phyloP scores from a whole-genome alignment of 1,139 yeast species.

The Kluyveromyces sp. region DNA sequence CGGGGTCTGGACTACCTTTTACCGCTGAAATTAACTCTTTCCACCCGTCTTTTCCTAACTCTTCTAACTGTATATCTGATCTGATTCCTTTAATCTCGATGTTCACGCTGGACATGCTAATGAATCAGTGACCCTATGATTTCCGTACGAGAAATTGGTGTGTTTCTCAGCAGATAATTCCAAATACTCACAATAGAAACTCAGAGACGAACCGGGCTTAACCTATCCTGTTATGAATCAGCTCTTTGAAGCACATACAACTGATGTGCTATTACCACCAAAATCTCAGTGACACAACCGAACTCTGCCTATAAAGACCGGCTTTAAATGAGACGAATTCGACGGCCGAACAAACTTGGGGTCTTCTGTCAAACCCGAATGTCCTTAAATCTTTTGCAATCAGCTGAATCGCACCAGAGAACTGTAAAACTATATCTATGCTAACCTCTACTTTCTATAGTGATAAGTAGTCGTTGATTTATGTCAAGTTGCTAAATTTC shows the following conservation, averaged over 20 bases:
- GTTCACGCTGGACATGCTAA: constrained; percentile 17
- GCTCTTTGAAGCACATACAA: no score
- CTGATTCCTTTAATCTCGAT: constrained; percentile 18
- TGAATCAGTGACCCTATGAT: not conserved
- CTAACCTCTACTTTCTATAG: no score
- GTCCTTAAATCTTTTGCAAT: no score
- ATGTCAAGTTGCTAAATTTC: not conserved
- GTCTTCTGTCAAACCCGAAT: not conserved
- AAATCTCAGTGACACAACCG: not conserved
- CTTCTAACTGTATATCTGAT: constrained; percentile 14
- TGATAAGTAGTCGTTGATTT: not conserved
- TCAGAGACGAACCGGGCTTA: no score
- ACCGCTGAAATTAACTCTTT: constrained; percentile 20
- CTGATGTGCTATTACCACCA: no score
- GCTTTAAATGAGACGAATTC: not conserved
- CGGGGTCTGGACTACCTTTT: constrained; percentile 17
- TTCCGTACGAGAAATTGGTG: no score
- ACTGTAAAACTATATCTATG: not conserved
- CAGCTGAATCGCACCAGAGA: no score
- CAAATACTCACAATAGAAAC: no score
- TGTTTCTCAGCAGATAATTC: no score
- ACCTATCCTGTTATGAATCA: no score
- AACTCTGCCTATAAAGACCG: not conserved
- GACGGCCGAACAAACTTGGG: no score
- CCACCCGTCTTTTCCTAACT: constrained; percentile 19